Evolutionary conservation across 305 asterid genomes (phyloP), one percentile per base, ranked within the genome.

Genomic region (Fraxinus ornus): DNA sequence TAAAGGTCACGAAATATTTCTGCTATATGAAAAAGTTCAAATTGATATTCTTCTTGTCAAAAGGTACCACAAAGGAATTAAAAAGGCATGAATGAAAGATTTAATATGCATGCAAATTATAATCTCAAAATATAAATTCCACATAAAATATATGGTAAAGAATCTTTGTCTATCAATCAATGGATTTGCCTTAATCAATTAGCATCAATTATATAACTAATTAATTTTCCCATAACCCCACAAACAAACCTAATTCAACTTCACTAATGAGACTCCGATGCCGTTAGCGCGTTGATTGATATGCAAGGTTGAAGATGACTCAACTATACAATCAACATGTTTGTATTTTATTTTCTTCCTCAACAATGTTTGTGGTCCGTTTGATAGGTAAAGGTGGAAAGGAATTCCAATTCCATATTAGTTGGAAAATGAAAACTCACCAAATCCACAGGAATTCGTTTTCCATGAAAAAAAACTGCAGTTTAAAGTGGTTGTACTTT

Each of bases 201-300:
- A 37, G 41, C 22, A 68, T 70, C 30, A 39, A 41, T n/a, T 60
- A 76, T 62, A 66, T 35, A n/a, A 36, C 49, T 30, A 72, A 77
- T 36, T 70, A 62, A 77, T 60, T 57, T 41, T 84, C 78, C 30
- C 78, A 37, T 77, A 86, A 73, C 78, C 66, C 70, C 79, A 83
- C 73, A 30, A 66, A 78, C 60, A 47, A 78, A 74, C 81, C 88
- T 83, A 83, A 80, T 52, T 52, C 62, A n/a, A 52, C 22, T 52
- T 52, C 62, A 52, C 2, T 19, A 2, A 57, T 2, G 68, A 57
- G 26, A 57, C 26, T 55, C 10, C 7, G 2, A 49, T 1, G 1
- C 0, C 0, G 0, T 15, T 1, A 15, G 7, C 7, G 22, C 0
- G 66, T 5, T n/a, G 19, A 17, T 55, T 5, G 66, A 55, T 55